Evolutionary conservation across 306 rosid species (phyloP).

Genomic region (Neltuma alba): DNA sequence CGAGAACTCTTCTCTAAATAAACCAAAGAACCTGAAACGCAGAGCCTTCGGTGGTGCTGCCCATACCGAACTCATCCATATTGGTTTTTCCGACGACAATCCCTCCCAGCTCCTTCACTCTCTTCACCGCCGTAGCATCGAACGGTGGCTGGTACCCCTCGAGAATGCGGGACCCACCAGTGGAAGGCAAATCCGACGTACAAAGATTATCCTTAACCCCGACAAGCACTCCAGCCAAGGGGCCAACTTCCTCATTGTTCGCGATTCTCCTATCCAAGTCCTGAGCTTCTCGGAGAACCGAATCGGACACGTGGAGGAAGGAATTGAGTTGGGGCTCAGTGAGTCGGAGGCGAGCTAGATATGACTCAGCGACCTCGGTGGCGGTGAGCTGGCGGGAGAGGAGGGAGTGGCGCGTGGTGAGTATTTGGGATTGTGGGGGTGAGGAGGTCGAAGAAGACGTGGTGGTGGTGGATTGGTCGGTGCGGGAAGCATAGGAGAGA

Average conservation of each 20-base stretch:
- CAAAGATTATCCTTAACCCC: conserved; percentile 95
- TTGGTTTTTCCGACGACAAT: conserved; percentile 93
- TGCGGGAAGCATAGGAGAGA: conserved; percentile 48
- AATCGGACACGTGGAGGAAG: conserved; percentile 77
- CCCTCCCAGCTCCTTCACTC: conserved; percentile 73
- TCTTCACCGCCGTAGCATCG: conserved; percentile 87
- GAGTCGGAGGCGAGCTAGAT: conserved; percentile 69
- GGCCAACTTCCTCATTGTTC: conserved; percentile 70
- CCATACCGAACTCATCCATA: conserved; percentile 98
- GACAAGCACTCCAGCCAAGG: conserved; percentile 83
- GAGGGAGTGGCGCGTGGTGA: conserved; percentile 74
- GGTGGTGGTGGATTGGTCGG: conserved; percentile 41
- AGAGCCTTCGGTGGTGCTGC: conserved; percentile 92
- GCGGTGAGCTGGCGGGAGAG: conserved; percentile 72
- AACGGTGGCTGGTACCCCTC: conserved; percentile 80
- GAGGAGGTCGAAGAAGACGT: conserved; percentile 24
- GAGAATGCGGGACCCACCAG: conserved; percentile 79
- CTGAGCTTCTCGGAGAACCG: conserved; percentile 55
- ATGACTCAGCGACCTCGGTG: conserved; percentile 60
- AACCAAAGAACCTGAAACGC: conserved; percentile 76
- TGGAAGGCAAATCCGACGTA: conserved; percentile 88
- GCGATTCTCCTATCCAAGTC: conserved; percentile 54
- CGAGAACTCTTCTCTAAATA: not conserved
- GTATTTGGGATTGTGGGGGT: conserved; percentile 72
- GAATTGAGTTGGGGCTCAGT: conserved; percentile 77